Conservation (phyloP, 371 early-diverging fungal species). For the Smittium mucronatum region DNA sequence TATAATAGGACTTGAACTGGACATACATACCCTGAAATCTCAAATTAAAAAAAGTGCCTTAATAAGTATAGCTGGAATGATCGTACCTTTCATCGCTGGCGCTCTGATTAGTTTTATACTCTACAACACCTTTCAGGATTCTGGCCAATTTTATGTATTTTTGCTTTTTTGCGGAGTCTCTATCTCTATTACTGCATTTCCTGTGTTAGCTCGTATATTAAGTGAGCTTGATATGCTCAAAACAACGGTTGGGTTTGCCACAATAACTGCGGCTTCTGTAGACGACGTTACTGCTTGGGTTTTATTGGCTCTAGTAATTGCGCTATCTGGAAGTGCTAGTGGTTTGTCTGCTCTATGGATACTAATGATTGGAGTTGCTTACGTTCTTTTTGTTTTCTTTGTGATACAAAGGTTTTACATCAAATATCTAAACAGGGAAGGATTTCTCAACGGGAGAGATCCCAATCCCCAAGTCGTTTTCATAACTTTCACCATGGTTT, state of each 20-base stretch:
- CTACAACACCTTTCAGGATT: slow-evolving; percentile 35
- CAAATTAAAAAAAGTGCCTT: slow-evolving; percentile 30
- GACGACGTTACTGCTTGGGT: slow-evolving; percentile 84
- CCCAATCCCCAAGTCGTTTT: slow-evolving; percentile 46
- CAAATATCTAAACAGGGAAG: slow-evolving; percentile 21
- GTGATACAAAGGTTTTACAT: slow-evolving; percentile 39
- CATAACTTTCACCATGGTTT: slow-evolving; percentile 44
- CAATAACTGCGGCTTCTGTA: slow-evolving; percentile 74
- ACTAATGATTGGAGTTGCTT: slow-evolving; percentile 47
- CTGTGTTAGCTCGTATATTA: slow-evolving; percentile 83
- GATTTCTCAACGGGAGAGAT: slow-evolving; percentile 26
- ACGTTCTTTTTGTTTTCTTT: slow-evolving; percentile 45
- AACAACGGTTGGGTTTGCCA: slow-evolving; percentile 66
- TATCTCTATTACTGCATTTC: slow-evolving; percentile 88
- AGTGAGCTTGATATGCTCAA: slow-evolving; percentile 68
- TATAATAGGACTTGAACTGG: slow-evolving; percentile 72
- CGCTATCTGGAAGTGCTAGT: slow-evolving; percentile 50
- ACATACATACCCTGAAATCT: slow-evolving; percentile 33
- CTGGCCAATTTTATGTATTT: slow-evolving; percentile 50
- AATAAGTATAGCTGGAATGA: slow-evolving; percentile 58
- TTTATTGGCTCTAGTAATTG: slow-evolving; percentile 63
- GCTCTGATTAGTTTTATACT: slow-evolving; percentile 53
- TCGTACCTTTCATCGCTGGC: slow-evolving; percentile 61
- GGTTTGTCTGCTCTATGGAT: slow-evolving; percentile 55
- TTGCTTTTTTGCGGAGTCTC: slow-evolving; percentile 73